phyloP scores from a whole-genome alignment of 768 basidiomycete species.

The Leccinum fibrillosum region DNA sequence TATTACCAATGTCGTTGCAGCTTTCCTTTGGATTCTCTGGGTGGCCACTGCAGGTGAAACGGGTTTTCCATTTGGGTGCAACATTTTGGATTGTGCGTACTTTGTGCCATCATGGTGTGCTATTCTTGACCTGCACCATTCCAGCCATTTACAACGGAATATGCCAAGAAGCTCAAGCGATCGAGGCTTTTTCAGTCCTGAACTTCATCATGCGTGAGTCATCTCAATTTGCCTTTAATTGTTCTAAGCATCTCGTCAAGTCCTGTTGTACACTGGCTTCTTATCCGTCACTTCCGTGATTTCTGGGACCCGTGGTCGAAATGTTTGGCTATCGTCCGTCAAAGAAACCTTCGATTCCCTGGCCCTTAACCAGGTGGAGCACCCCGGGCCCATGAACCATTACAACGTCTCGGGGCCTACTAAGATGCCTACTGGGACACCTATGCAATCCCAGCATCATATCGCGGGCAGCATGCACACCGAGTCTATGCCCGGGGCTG shows the following conservation, averaged over 20 bases:
- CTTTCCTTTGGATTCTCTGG: conserved; percentile 38
- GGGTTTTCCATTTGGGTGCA: conserved; percentile 14
- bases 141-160: conserved; percentile 10
- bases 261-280: conserved; percentile 28
- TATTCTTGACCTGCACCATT: not conserved
- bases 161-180: conserved; percentile 31
- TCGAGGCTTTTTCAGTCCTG: conserved; percentile 37
- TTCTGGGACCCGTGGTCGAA: conserved; percentile 27
- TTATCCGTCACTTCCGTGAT: conserved; percentile 26
- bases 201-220: conserved; percentile 34
- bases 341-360: conserved; percentile 23
- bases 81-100: conserved; percentile 6
- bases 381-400: conserved; percentile 13
- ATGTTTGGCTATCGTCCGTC: conserved; percentile 34
- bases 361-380: conserved; percentile 4
- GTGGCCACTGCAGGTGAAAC: conserved; percentile 34
- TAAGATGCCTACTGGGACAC: not conserved
- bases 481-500: not conserved
- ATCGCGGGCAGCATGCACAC: not conserved
- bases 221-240: not conserved
- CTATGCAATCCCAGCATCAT: not conserved
- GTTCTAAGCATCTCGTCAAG: conserved; percentile 19
- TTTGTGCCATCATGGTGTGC: not conserved
- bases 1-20: conserved; percentile 14
- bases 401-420: conserved; percentile 7